These are phyloP conservation scores for Pleurotus tuber-regium DNA, from an alignment of 768 basidiomycete genomes.

Conservation along the genomic window DNA sequence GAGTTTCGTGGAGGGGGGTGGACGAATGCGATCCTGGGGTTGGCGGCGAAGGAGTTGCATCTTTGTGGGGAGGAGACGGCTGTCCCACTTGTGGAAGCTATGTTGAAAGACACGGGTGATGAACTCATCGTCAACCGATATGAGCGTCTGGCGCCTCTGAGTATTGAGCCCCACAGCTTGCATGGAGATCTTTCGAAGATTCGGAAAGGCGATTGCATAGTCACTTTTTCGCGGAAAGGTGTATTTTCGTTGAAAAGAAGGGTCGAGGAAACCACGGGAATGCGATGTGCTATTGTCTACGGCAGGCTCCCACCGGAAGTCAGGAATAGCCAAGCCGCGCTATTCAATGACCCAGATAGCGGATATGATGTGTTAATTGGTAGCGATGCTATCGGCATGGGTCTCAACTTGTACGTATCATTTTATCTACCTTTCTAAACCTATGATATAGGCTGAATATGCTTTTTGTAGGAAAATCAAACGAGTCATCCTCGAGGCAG, in stretches of 20 bases:
- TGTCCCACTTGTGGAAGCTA: constrained; percentile 67
- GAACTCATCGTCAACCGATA: constrained; percentile 79
- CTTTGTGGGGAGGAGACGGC: constrained; percentile 95
- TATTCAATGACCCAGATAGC: constrained; percentile 86
- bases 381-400: constrained; percentile 97
- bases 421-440: constrained; percentile 2
- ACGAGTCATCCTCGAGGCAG: constrained; percentile 73
- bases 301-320: constrained; percentile 91
- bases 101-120: constrained; percentile 81
- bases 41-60: constrained; percentile 80
- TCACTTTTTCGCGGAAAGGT: constrained; percentile 72
- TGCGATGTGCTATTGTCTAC: constrained; percentile 90
- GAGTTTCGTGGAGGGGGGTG: constrained; percentile 75
- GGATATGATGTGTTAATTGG: constrained; percentile 89
- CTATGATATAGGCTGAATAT: constrained; percentile 1
- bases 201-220: constrained; percentile 84
- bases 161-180: constrained; percentile 62
- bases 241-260: constrained; percentile 77
- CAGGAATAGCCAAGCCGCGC: constrained; percentile 84
- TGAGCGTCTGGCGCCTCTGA: constrained; percentile 83
- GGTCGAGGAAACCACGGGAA: constrained; percentile 68
- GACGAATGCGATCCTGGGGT: constrained; percentile 77
- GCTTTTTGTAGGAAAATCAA: constrained; percentile 76
- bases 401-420: constrained; percentile 81
- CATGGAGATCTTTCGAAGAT: constrained; percentile 58